Evolutionary conservation across 768 basidiomycete species (phyloP).

Genomic region (Crucibulum laeve): DNA sequence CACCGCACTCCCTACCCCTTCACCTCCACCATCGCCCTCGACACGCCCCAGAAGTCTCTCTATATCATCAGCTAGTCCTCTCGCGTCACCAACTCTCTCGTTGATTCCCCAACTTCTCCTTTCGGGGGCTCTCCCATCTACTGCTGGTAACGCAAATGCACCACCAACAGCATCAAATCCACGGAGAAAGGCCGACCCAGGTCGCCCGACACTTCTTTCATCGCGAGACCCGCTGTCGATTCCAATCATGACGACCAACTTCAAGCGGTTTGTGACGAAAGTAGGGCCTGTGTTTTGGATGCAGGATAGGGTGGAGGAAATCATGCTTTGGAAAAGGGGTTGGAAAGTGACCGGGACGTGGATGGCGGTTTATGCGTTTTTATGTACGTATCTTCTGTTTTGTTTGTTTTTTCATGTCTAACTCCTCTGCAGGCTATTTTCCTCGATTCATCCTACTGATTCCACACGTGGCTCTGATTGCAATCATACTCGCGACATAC

Average conservation of each 20-base stretch:
- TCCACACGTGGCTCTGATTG: conserved; percentile 59
- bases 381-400: conserved; percentile 51
- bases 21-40: conserved; percentile 25
- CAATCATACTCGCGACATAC: conserved; percentile 64
- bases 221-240: conserved; percentile 70
- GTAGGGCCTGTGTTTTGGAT: conserved; percentile 85
- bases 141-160: conserved; percentile 1
- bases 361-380: conserved; percentile 73
- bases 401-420: conserved; percentile 1
- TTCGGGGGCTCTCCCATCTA: conserved; percentile 22
- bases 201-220: conserved; percentile 40
- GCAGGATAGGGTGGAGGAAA: conserved; percentile 83
- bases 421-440: conserved; percentile 55
- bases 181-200: conserved; percentile 16
- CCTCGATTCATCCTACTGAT: conserved; percentile 68
- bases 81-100: conserved; percentile 26
- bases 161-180: conserved; percentile 14
- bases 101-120: conserved; percentile 33
- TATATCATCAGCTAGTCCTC: conserved; percentile 13
- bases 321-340: conserved; percentile 76
- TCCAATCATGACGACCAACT: conserved; percentile 74
- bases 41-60: conserved; percentile 12
- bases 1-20: conserved; percentile 39
- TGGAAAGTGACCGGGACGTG: conserved; percentile 70
- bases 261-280: conserved; percentile 73